A percentile compares a stretch with the other conserved stretches of the same genome.
phyloP scores from a whole-genome alignment of 495 filamentous ascomycete genomes.

The Penicillium odoratum region DNA sequence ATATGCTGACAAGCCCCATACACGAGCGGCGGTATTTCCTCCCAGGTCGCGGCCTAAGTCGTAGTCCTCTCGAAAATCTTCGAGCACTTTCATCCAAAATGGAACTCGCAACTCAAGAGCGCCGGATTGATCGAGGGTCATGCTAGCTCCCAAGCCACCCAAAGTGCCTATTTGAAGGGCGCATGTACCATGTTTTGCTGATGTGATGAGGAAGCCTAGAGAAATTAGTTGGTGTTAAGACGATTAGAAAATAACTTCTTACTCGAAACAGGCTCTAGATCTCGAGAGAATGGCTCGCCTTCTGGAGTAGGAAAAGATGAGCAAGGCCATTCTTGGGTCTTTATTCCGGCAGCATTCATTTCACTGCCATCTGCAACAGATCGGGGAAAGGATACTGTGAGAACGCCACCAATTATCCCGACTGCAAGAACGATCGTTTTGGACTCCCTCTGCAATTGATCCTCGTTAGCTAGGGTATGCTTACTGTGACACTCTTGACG shows the following conservation, averaged over 20 bases:
- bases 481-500: constrained; percentile 3
- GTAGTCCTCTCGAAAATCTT: constrained; percentile 40
- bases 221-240: constrained; percentile 10
- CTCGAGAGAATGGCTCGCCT: constrained; percentile 9
- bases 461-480: not conserved
- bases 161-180: constrained; percentile 34
- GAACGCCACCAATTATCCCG: constrained; percentile 24
- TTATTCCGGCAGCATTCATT: not conserved
- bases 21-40: constrained; percentile 39
- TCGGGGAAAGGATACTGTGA: constrained; percentile 24
- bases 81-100: constrained; percentile 35
- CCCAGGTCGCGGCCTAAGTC: constrained; percentile 48
- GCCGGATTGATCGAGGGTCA: constrained; percentile 11
- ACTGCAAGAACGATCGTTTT: constrained; percentile 21
- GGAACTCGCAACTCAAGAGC: constrained; percentile 9
- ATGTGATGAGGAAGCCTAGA: constrained; percentile 30
- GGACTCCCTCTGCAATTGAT: constrained; percentile 18
- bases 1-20: constrained; percentile 53
- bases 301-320: constrained; percentile 10
- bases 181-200: constrained; percentile 11
- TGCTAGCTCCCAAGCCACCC: constrained; percentile 24
- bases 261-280: constrained; percentile 39
- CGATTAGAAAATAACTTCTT: not conserved
- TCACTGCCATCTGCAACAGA: constrained; percentile 18
- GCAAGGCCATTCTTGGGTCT: constrained; percentile 23